Percentiles rank a stretch among this genome's conserved stretches.
These are phyloP conservation scores for Nicotiana rustica DNA, from an alignment of 305 asterid genomes.

Conservation along the genomic window DNA sequence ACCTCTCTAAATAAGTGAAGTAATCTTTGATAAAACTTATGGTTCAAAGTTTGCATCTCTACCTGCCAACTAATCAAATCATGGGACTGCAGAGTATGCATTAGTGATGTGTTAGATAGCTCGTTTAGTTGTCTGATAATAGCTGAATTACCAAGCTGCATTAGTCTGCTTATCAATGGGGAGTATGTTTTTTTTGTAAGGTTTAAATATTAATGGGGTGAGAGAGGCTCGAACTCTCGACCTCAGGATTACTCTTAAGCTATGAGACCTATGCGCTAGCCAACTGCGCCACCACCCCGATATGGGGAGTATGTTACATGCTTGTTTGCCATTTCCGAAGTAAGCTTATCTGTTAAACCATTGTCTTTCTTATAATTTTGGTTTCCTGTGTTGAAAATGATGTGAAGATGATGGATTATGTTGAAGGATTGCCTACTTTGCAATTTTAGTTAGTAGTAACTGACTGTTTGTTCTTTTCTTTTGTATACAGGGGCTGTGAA, in stretches of 20 bases:
- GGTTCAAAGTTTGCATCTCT: neutral
- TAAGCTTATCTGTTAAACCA: neutral
- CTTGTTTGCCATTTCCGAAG: slow-evolving; percentile 12
- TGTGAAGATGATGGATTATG: neutral
- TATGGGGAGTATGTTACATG: neutral
- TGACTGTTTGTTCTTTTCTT: slow-evolving; percentile 1
- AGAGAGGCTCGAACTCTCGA: slow-evolving; percentile 99
- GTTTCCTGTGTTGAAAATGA: slow-evolving; percentile 24
- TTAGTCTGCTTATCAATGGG: neutral
- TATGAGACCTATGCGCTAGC: slow-evolving; percentile 98
- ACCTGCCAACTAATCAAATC: neutral
- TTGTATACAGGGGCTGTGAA: slow-evolving; percentile 28
- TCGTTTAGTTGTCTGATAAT: neutral
- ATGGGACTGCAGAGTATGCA: slow-evolving; percentile 7
- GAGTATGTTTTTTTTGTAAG: too few relatives aligned
- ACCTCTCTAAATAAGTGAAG: neutral
- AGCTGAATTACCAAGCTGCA: neutral
- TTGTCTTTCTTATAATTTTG: neutral
- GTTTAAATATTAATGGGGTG: slow-evolving; percentile 55
- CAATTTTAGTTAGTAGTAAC: neutral
- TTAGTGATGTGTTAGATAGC: slow-evolving; percentile 14
- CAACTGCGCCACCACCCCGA: slow-evolving; percentile 97
- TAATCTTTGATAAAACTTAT: neutral
- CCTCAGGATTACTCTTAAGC: slow-evolving; percentile 89
- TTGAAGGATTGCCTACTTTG: slow-evolving; percentile 26